phyloP scores from a whole-genome alignment of 345 rosid genomes.

The Chamaenerion angustifolium region DNA sequence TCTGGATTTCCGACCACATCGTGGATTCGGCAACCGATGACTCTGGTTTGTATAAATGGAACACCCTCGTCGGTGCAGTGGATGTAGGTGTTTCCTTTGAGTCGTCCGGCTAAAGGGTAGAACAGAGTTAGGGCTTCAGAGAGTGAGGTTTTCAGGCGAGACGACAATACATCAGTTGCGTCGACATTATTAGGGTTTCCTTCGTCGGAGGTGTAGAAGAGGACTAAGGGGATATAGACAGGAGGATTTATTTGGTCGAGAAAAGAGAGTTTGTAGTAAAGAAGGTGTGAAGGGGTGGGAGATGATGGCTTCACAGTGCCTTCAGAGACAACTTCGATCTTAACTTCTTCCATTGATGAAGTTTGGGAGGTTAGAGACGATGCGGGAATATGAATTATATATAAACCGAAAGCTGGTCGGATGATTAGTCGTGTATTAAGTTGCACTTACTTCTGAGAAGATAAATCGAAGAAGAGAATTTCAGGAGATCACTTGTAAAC shows the following conservation, averaged over 20 bases:
- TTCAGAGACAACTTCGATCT: constrained; percentile 14
- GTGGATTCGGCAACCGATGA: constrained; percentile 13
- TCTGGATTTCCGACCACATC: constrained; percentile 16
- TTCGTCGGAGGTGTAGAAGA: constrained; percentile 16
- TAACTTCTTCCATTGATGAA: constrained; percentile 8
- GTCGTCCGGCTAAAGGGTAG: constrained; percentile 41
- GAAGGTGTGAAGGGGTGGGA: constrained; percentile 19
- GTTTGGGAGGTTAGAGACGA: no score
- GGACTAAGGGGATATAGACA: constrained; percentile 12
- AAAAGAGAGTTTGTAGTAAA: constrained; percentile 18
- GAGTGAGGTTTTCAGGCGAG: constrained; percentile 24
- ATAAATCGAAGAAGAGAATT: no score
- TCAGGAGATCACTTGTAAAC: no score
- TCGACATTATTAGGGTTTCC: constrained; percentile 1
- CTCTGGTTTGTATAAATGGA: constrained; percentile 18
- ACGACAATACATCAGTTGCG: constrained; percentile 1
- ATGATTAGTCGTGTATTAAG: no score
- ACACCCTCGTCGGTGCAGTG: constrained; percentile 32
- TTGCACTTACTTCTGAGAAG: no score
- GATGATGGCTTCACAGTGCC: constrained; percentile 23
- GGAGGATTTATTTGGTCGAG: constrained; percentile 24
- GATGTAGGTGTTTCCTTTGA: constrained; percentile 15
- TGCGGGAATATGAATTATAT: no score
- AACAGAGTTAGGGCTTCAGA: constrained; percentile 25
- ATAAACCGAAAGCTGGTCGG: no score